Evolutionary conservation across 2,329 filamentous ascomycete genomes (phyloP).

Genomic region (Colletotrichum sp.): DNA sequence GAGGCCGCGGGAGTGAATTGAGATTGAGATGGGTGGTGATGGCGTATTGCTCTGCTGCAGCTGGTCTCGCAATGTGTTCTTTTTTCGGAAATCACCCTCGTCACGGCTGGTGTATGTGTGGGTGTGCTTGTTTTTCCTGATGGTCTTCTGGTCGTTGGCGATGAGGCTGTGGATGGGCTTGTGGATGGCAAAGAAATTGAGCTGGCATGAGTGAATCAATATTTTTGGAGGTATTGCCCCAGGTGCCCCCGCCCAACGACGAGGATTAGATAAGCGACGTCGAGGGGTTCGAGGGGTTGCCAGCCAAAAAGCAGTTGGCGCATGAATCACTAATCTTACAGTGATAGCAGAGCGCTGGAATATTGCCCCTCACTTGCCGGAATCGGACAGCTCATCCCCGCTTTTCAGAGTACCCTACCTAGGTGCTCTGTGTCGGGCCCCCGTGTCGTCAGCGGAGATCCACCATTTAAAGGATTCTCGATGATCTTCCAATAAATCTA

Average conservation of each 20-base stretch:
- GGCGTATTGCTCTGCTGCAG: neutral
- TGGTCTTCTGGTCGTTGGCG: neutral
- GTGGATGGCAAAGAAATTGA: slow-evolving; percentile 19
- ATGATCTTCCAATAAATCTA: slow-evolving; percentile 20
- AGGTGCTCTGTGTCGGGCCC: neutral
- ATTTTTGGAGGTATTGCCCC: slow-evolving; percentile 9
- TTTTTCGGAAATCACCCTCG: neutral
- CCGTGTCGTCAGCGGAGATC: slow-evolving; percentile 14
- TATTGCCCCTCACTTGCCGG: slow-evolving; percentile 15
- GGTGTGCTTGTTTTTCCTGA: neutral
- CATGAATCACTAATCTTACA: slow-evolving; percentile 18
- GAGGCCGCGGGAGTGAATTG: neutral
- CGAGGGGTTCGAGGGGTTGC: neutral
- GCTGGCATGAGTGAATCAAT: slow-evolving; percentile 12
- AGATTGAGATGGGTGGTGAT: neutral
- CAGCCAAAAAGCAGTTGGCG: neutral
- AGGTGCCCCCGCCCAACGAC: neutral
- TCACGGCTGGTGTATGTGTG: neutral
- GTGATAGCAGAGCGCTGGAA: neutral
- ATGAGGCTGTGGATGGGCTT: slow-evolving; percentile 8
- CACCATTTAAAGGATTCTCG: slow-evolving; percentile 10
- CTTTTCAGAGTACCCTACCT: neutral
- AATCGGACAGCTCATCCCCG: neutral
- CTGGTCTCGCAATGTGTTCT: neutral
- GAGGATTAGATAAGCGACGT: slow-evolving; percentile 21